Base-by-base conservation (phyloP, 257 asterid species). In the Forsythia viridissima region DNA sequence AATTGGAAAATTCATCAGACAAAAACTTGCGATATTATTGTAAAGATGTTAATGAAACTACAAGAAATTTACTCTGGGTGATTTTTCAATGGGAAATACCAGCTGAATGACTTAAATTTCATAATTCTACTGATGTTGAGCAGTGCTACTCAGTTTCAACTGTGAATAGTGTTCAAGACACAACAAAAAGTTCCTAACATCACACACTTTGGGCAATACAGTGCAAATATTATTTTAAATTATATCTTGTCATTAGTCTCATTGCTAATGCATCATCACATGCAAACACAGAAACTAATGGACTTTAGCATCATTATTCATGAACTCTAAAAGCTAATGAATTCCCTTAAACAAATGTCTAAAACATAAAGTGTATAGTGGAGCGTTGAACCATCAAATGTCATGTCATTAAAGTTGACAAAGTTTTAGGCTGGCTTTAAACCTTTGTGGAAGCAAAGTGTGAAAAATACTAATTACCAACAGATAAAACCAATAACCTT, bases 31-130 rank as follows among this genome's bases (percentile, higher is more conserved):
- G 43, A 74, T 30, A 77, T 65, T 5, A 70, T 21, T 36, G 59
- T 67, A 75, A 74, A 73, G 78, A 81, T 21, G 63, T 79, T 74
- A 13, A 71, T 38, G 42, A 16, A 78, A 78, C 41, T 4, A 2
- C 21, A 51, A 52, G 67, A 59, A 59, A 2, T 18, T 38, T 37
- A 48, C 5, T 44, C 6, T 2, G 37, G 70, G 20, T 34, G 48
- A 70, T 52, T 34, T 63, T 42, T 24, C 30, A 39, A 43, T 52
- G 34, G 11, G 10, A 44, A 77, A 40, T n/a, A 3, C n/a, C 55
- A 36, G 65, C 6, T 65, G 43, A 52, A 15, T 52, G 70, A 76
- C 38, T 7, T 11, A 48, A 18, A 13, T 6, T 69, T 48, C 21
- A 70, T 44, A 6, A 38, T 38, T 34, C 21, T 46, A 46, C 30